Conservation (phyloP, 805 yeast species). For the Ogataea philodendri region DNA sequence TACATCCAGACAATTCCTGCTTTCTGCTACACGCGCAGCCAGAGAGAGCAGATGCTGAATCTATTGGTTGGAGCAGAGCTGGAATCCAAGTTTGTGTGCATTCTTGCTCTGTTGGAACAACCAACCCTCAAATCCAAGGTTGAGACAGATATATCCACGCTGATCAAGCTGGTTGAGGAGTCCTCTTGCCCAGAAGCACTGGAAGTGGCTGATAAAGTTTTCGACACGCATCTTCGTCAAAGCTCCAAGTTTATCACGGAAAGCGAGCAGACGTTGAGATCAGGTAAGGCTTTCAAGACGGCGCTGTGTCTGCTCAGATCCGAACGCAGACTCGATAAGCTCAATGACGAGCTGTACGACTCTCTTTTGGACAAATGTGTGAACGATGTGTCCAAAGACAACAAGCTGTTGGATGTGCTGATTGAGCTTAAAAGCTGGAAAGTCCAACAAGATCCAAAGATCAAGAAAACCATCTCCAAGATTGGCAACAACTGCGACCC, state of each 20-base stretch:
- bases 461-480: constrained; percentile 9
- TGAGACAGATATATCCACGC: constrained; percentile 36
- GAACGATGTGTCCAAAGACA: neutral
- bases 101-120: constrained; percentile 42
- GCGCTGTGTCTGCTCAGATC: constrained; percentile 13
- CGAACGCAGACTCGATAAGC: constrained; percentile 7
- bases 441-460: neutral
- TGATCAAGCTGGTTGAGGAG: constrained; percentile 15
- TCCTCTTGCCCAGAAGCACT: constrained; percentile 15
- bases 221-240: constrained; percentile 43
- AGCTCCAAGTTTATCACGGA: constrained; percentile 33
- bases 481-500: constrained; percentile 11
- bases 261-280: constrained; percentile 5
- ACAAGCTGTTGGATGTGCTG: constrained; percentile 1
- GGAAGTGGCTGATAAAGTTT: constrained; percentile 37
- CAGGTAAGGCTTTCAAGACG: constrained; percentile 1
- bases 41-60: constrained; percentile 33
- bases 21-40: constrained; percentile 42
- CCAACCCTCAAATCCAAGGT: constrained; percentile 55
- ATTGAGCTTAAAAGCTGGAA: constrained; percentile 13
- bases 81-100: constrained; percentile 1
- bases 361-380: neutral
- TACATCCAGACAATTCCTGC: constrained; percentile 42
- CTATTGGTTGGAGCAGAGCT: constrained; percentile 13
- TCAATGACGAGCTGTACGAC: constrained; percentile 3